Evolutionary conservation across 768 basidiomycete species (phyloP).

Genomic region (Lyophyllum semitale): DNA sequence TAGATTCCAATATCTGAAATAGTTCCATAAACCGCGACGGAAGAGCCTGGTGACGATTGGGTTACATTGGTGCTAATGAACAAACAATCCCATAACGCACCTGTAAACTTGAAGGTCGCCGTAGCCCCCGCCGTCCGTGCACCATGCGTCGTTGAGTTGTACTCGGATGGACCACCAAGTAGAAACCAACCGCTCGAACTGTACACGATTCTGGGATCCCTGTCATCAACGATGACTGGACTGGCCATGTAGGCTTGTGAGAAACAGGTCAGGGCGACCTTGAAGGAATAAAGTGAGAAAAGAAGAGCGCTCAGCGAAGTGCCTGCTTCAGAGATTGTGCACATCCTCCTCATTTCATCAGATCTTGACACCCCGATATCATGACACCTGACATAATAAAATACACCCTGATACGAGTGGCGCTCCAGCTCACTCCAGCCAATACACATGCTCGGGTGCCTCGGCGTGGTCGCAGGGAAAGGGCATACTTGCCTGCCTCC

Average conservation of each 20-base stretch:
- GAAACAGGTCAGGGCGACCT: neutral
- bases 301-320: neutral
- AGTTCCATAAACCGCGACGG: constrained; percentile 15
- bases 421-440: too few relatives aligned
- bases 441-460: too few relatives aligned
- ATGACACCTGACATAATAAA: neutral
- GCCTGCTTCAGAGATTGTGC: neutral
- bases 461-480: too few relatives aligned
- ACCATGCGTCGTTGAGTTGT: constrained; percentile 10
- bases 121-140: constrained; percentile 8
- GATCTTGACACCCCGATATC: neutral
- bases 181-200: constrained; percentile 6
- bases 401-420: neutral
- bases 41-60: constrained; percentile 8
- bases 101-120: constrained; percentile 17
- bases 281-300: neutral
- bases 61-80: neutral
- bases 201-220: constrained; percentile 11
- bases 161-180: constrained; percentile 11
- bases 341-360: too few relatives aligned
- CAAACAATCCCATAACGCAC: neutral
- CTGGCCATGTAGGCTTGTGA: neutral
- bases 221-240: constrained; percentile 17
- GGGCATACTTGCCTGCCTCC: too few relatives aligned
- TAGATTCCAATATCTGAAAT: constrained; percentile 3